Conservation (phyloP, 2,329 filamentous ascomycete genomes). For the Didymosphaeria variabile region DNA sequence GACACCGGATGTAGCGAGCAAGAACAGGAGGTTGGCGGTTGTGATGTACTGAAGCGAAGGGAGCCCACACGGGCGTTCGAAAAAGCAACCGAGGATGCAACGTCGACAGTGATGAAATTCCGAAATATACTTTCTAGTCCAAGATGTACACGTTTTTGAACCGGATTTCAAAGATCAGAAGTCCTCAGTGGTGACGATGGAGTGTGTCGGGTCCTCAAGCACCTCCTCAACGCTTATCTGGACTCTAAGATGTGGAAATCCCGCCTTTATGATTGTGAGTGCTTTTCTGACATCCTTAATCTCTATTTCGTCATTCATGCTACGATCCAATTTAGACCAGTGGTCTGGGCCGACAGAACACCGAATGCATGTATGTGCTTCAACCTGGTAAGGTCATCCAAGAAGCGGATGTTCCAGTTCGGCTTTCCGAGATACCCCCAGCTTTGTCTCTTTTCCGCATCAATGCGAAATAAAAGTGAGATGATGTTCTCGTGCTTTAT, state of each 20-base stretch:
- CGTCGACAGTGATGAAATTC: neutral
- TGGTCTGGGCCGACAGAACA: neutral
- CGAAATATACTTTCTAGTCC: neutral
- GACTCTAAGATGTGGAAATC: neutral
- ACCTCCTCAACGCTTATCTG: neutral
- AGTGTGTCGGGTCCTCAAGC: neutral
- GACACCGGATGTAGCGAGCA: slow-evolving; percentile 15
- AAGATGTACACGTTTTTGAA: too few species aligned
- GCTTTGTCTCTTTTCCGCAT: neutral
- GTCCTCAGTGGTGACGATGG: neutral
- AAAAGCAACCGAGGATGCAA: neutral
- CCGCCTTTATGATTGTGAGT: neutral
- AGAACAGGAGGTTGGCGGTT: slow-evolving; percentile 15
- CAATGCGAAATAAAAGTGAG: neutral
- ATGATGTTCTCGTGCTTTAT: neutral
- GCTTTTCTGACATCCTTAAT: neutral
- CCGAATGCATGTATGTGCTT: neutral
- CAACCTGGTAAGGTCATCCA: neutral
- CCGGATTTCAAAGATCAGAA: neutral
- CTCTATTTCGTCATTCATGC: too few species aligned
- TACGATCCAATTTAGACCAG: too few species aligned
- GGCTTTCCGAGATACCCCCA: too few species aligned
- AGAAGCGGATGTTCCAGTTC: neutral
- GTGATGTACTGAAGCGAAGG: slow-evolving; percentile 16
- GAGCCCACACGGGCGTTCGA: neutral